Base-by-base conservation (phyloP, 2,329 filamentous ascomycete genomes). In the Pyrenophora graminea region DNA sequence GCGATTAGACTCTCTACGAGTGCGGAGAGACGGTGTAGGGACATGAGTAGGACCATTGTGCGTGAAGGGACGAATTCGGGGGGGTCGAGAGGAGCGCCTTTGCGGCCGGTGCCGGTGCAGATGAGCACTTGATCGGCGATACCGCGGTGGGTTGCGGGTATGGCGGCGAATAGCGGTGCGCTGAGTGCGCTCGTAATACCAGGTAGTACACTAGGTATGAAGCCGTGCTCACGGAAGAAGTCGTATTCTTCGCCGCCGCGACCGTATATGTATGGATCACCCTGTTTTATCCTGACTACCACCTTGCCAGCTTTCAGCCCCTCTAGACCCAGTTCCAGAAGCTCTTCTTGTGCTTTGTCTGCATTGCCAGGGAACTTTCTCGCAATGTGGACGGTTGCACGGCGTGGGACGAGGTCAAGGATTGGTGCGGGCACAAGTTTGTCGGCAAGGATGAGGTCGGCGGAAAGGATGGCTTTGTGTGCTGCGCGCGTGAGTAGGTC, bases 361-460 rank as follows among this genome's bases (percentile, higher is more conserved):
- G 94, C 94, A 73, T 99, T 97, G 18, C 94, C 94, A 1, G 94
- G 94, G 74, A 99, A 99, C 72, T 99, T 99, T 67, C 92, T 88
- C 4, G 94, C 93, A 63, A 99, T 99, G 64, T 90, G 86, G 10
- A 97, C 87, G 8, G 88, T 87, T 7, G 92, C 96, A 46, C 93
- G 85, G 31, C 94, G 90, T 1, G 94, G 94, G 48, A 97, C 89
- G 13, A 99, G 84, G 58, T 93, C 90, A 8, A 99, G 80, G 2
- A 99, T 90, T 6, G 88, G 85, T 0, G 90, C 82, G 0, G 94
- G 90, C 3, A 94, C 89, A 40, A 94, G 86, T 75, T 94, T 94
- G 76, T 94, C 90, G 36, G 89, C 90, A 4, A 94, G 84, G 53
- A 94, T 82, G n/a, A 94, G 74, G 69, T 93, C 88, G 23, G 90